phyloP scores from a whole-genome alignment of 2,329 filamentous ascomycete genomes.

The Fusarium neocosmosporiellum region DNA sequence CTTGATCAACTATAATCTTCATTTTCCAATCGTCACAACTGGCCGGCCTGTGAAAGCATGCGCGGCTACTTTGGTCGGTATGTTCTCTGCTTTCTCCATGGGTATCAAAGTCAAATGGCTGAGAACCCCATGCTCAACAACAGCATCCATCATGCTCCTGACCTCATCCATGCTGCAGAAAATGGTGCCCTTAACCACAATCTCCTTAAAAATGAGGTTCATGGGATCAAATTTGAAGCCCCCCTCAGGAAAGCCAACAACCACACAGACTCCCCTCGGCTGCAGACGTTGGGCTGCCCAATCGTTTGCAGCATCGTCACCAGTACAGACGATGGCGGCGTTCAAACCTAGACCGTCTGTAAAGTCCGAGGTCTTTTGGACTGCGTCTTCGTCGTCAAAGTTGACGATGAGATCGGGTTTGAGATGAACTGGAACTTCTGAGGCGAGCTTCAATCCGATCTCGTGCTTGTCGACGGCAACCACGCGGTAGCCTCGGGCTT shows the following conservation, averaged over 20 bases:
- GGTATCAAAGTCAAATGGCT: conserved; percentile 27
- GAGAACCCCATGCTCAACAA: conserved; percentile 16
- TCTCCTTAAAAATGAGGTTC: conserved; percentile 27
- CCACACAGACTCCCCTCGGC: conserved; percentile 21
- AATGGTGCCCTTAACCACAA: conserved; percentile 23
- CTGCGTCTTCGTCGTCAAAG: conserved; percentile 6
- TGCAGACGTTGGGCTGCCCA: conserved; percentile 28
- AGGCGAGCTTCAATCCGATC: conserved; percentile 27
- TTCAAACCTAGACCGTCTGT: conserved; percentile 25
- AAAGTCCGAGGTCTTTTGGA: conserved; percentile 25
- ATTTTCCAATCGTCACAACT: conserved; percentile 17
- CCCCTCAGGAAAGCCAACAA: conserved; percentile 25
- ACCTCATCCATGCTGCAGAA: conserved; percentile 31
- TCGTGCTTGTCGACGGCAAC: conserved; percentile 42
- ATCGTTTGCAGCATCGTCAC: conserved; percentile 28
- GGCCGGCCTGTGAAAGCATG: conserved; percentile 11
- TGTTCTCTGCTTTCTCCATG: conserved; percentile 25
- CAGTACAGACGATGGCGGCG: conserved; percentile 27
- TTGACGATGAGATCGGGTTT: conserved; percentile 28
- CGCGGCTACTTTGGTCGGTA: conserved; percentile 10
- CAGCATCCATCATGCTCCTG: conserved; percentile 22
- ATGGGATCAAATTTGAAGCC: conserved; percentile 34
- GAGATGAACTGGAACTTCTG: conserved; percentile 26
- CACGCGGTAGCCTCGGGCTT: conserved; percentile 42
- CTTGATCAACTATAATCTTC: not conserved